Conservation (phyloP, 768 basidiomycete genomes). For the Termitomyces sp. region DNA sequence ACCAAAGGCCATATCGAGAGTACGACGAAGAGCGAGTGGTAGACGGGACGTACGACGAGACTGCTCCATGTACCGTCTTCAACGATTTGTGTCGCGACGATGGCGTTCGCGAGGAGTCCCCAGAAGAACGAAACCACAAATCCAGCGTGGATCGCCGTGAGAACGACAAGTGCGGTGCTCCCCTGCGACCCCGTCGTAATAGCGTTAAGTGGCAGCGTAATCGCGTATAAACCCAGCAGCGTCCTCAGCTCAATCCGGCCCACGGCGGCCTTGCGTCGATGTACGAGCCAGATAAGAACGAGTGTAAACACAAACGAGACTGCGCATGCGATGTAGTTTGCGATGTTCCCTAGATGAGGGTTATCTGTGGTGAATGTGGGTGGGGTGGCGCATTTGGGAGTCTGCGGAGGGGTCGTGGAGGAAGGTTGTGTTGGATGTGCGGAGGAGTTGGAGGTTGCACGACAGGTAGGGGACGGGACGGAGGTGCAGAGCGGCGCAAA, state of each 20-base stretch:
- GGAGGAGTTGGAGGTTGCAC: conserved; percentile 78
- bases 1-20: too few relatives aligned
- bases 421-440: conserved; percentile 35
- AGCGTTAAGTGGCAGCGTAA: conserved; percentile 77
- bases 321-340: conserved; percentile 82
- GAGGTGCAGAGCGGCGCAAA: conserved; percentile 64
- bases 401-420: conserved; percentile 42
- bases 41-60: conserved; percentile 56
- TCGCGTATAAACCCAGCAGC: conserved; percentile 62
- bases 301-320: conserved; percentile 61
- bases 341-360: conserved; percentile 66
- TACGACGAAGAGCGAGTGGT: too few relatives aligned
- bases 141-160: conserved; percentile 80
- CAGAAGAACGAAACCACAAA: conserved; percentile 77
- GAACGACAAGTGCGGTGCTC: conserved; percentile 57
- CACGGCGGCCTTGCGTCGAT: conserved; percentile 82
- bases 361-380: conserved; percentile 49
- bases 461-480: conserved; percentile 80
- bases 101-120: conserved; percentile 69
- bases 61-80: conserved; percentile 84
- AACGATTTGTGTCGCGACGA: conserved; percentile 83
- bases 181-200: conserved; percentile 85
- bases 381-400: conserved; percentile 71
- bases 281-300: conserved; percentile 52
- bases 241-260: conserved; percentile 78